Evolutionary conservation across 139 green algal species (phyloP).

Genomic region (Coelastrella sp.): DNA sequence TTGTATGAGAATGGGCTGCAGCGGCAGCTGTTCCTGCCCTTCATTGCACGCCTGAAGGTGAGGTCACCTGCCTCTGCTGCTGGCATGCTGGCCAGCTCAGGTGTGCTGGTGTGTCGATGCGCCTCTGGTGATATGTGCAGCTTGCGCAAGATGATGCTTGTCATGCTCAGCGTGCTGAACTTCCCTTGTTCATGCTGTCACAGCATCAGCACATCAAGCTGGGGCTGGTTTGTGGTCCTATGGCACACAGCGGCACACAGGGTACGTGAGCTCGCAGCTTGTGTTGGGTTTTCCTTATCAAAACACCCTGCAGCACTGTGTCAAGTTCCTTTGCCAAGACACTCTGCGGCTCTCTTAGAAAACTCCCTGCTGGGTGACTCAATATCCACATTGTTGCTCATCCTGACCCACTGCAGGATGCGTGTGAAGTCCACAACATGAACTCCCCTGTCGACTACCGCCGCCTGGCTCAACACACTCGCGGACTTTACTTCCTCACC

Average conservation of each 20-base stretch:
- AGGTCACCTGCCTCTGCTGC: neutral
- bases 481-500: conserved; percentile 87
- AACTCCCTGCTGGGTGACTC: neutral
- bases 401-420: conserved; percentile 54
- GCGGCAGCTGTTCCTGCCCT: conserved; percentile 95
- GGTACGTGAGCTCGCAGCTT: no score
- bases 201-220: neutral
- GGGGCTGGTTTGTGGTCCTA: no score
- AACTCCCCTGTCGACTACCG: conserved; percentile 89
- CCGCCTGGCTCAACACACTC: conserved; percentile 74
- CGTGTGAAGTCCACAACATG: conserved; percentile 93
- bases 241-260: no score
- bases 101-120: no score
- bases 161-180: neutral
- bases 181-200: neutral
- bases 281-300: no score
- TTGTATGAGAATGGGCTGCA: conserved; percentile 97
- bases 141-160: neutral
- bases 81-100: no score
- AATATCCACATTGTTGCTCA: neutral
- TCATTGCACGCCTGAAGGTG: conserved; percentile 91
- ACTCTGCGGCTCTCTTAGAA: no score
- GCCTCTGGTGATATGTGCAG: neutral
- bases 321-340: no score
- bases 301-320: no score